Evolutionary conservation across 495 filamentous ascomycete genomes (phyloP), one percentile per base, ranked within the genome.

Genomic region (Terfezia boudieri): DNA sequence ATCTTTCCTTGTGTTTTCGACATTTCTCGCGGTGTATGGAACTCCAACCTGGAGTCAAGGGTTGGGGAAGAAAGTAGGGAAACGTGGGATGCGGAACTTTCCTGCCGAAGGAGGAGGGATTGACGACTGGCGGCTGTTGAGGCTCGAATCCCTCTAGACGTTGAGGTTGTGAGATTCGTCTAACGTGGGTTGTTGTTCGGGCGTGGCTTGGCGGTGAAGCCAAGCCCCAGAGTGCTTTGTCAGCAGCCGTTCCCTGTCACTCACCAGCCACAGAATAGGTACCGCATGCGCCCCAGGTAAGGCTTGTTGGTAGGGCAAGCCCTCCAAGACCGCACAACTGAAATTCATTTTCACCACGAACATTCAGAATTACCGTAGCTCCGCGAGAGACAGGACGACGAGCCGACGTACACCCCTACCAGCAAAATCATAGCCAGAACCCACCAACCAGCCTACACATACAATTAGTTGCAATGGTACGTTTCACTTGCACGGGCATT

Each of bases 1-100:
- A 98, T 96, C 76, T 95, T 95, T 68, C 90, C 90, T 67, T 94
- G 85, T 68, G 92, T 92, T 76, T 94, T 94, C 60, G 81, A 79
- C 81, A 93, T 89, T 71, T 69, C 82, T 50, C 50, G 37, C 41
- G 23, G 20, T 46, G 8, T 46, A 8, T 46, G 41, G 12, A 8
- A 32, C 26, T 32, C 26, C 26, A 2, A 7, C 26, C 26, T 32
- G 26, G 26, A 4, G 26, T 32, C 26, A 32, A 32, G 26, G 26
- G 8, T 8, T 46, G 41, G 41, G 4, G 12, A 49, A 22, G 12
- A 32, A 55, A 12, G 20, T 36, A 11, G 14, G 53, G 9, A 7
- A 41, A 17, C 49, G 20, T 37, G 11, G 53, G 49, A 32, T 32
- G 7, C 26, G 26, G 26, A 32, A 7, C 26, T 32, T 4, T 32